Percentiles rank a stretch among this genome's conserved stretches.
These are phyloP conservation scores for Trichophyton schoenleinii DNA, from an alignment of 2,329 filamentous ascomycete species.

Conservation along the genomic window DNA sequence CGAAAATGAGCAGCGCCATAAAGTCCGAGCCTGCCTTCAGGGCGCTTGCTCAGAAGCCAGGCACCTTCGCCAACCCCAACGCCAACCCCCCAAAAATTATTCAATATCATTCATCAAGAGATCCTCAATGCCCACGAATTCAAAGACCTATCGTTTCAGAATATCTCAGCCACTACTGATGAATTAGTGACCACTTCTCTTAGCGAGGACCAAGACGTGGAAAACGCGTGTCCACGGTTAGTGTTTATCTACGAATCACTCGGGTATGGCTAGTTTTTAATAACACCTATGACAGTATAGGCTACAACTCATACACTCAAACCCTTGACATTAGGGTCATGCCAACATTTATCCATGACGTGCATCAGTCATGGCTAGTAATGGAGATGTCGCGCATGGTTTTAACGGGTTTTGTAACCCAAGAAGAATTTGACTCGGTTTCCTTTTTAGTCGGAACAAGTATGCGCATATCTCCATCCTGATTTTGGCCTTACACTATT, in stretches of 20 bases:
- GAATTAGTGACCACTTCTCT: background rate
- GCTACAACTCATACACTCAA: background rate
- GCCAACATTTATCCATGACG: background rate
- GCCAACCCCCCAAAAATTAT: background rate
- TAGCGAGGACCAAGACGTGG: background rate
- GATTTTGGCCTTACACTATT: background rate
- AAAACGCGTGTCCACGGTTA: background rate
- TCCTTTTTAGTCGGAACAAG: background rate
- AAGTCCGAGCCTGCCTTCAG: background rate
- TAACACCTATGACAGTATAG: background rate
- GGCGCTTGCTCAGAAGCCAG: background rate
- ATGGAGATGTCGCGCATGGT: background rate
- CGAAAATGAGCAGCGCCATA: background rate
- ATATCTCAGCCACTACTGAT: background rate
- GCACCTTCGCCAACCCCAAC: background rate
- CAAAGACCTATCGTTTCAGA: background rate
- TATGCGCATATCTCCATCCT: background rate
- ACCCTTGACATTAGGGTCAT: background rate
- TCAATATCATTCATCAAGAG: background rate
- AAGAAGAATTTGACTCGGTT: background rate
- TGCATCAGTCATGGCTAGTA: background rate
- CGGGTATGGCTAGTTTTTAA: background rate
- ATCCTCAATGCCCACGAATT: background rate
- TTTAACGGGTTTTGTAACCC: background rate
- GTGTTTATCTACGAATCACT: background rate